Evolutionary conservation across 106 monocot genomes (phyloP).

Genomic region (Allium fistulosum): DNA sequence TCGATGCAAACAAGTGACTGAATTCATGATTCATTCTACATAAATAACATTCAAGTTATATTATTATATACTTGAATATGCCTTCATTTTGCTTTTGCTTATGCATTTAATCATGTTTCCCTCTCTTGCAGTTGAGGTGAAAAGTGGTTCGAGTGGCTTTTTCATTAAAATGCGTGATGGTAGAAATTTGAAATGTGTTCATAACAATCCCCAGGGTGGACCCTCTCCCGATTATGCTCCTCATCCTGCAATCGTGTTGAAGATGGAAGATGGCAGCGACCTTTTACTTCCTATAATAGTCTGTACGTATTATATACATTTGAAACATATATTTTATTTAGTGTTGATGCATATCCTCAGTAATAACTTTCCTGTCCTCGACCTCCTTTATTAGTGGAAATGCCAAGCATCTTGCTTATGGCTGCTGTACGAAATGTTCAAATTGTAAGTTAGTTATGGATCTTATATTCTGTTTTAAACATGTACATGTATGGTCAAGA

Average conservation of each 20-base stretch:
- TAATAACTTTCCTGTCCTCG: not conserved
- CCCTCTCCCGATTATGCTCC: conserved; percentile 72
- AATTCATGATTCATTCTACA: too few species aligned
- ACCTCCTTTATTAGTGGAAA: conserved; percentile 63
- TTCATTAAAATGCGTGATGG: conserved; percentile 91
- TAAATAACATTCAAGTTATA: too few species aligned
- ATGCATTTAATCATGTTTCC: not conserved
- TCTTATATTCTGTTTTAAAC: conserved; percentile 1
- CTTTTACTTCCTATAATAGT: conserved; percentile 91
- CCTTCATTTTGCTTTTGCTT: too few species aligned
- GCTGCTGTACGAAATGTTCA: conserved; percentile 95
- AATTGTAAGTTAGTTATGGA: conserved; percentile 39
- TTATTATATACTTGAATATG: too few species aligned
- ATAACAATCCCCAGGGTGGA: conserved; percentile 73
- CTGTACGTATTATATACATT: conserved; percentile 7
- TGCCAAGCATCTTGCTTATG: conserved; percentile 92
- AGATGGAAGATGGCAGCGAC: conserved; percentile 93
- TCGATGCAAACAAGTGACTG: too few species aligned
- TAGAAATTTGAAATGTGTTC: conserved; percentile 58
- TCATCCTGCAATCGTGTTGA: conserved; percentile 93
- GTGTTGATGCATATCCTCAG: not conserved
- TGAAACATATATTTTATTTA: not conserved
- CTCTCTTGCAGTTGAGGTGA: conserved; percentile 64
- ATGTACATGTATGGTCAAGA: not conserved
- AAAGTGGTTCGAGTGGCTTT: conserved; percentile 79